A percentile compares a stretch with the other conserved stretches of the same genome.
phyloP scores from a whole-genome alignment of 2,329 filamentous ascomycete species.

The Purpureocillium lavendulum region DNA sequence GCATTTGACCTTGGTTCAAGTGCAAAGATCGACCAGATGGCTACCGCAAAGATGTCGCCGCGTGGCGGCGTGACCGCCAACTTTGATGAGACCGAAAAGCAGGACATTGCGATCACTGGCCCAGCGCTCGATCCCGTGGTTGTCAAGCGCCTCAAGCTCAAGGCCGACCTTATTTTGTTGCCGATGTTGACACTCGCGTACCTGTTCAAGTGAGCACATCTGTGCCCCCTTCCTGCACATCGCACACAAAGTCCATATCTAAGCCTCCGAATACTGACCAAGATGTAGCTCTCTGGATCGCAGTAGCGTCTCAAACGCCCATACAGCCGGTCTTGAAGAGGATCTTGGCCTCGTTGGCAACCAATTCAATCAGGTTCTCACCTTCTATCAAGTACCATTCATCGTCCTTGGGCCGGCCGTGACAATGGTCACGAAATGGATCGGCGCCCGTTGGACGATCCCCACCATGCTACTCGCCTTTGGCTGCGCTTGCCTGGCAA shows the following conservation, averaged over 20 bases:
- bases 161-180: neutral
- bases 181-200: neutral
- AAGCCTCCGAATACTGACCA: too few relatives aligned
- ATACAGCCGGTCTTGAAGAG: slow-evolving; percentile 1
- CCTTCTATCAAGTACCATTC: slow-evolving; percentile 5
- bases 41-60: too few relatives aligned
- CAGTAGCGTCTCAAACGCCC: slow-evolving; percentile 4
- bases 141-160: neutral
- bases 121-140: neutral
- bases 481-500: neutral
- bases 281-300: slow-evolving; percentile 3
- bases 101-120: too few relatives aligned
- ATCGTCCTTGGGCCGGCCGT: slow-evolving; percentile 2
- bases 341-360: slow-evolving; percentile 1
- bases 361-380: slow-evolving; percentile 5
- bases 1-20: too few relatives aligned
- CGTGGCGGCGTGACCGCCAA: too few relatives aligned
- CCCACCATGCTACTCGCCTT: neutral
- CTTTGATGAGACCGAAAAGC: too few relatives aligned
- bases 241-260: too few relatives aligned
- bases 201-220: neutral
- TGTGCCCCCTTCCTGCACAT: too few relatives aligned
- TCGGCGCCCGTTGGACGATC: slow-evolving; percentile 1
- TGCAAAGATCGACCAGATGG: too few relatives aligned
- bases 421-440: slow-evolving; percentile 1